A percentile compares a stretch with the other conserved stretches of the same genome.
Evolutionary conservation across 2,329 filamentous ascomycete species (phyloP).

Genomic region (Sporothrix brasiliensis): DNA sequence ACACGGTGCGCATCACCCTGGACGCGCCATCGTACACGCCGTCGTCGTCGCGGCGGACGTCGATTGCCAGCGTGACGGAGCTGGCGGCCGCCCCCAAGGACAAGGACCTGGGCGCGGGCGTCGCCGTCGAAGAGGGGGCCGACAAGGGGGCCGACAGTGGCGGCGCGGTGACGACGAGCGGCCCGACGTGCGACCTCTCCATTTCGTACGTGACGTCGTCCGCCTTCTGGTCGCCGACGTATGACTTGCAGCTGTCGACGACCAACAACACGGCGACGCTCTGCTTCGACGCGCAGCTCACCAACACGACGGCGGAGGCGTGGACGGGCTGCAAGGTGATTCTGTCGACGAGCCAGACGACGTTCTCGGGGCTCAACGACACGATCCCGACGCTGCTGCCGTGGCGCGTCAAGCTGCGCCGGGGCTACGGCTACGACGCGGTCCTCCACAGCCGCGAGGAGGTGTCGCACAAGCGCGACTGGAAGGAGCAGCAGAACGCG

Average conservation of each 20-base stretch:
- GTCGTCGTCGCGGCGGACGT: slow-evolving; percentile 53
- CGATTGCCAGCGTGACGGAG: slow-evolving; percentile 56
- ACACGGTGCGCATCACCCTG: slow-evolving; percentile 55
- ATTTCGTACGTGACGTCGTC: slow-evolving; percentile 63
- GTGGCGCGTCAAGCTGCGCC: slow-evolving; percentile 59
- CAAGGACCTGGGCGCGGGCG: slow-evolving; percentile 30
- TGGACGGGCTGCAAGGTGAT: slow-evolving; percentile 64
- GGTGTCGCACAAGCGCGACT: slow-evolving; percentile 41
- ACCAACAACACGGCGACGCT: slow-evolving; percentile 55
- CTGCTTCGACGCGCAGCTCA: slow-evolving; percentile 64
- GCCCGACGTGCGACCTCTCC: slow-evolving; percentile 50
- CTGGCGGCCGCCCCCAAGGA: slow-evolving; percentile 45
- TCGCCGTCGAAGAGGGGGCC: too few relatives aligned
- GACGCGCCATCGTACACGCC: slow-evolving; percentile 51
- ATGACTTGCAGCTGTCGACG: slow-evolving; percentile 65
- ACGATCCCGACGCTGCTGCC: slow-evolving; percentile 57
- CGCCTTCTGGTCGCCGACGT: slow-evolving; percentile 63
- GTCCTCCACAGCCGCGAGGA: slow-evolving; percentile 49
- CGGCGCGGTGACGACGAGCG: background rate
- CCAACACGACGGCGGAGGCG: slow-evolving; percentile 64
- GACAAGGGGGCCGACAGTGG: slow-evolving; percentile 2
- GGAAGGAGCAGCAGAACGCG: slow-evolving; percentile 39
- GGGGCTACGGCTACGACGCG: slow-evolving; percentile 36
- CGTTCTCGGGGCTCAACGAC: slow-evolving; percentile 59
- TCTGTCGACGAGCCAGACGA: slow-evolving; percentile 65